Conservation (phyloP, 1,139 yeast species). For the Hemisphaericaspora xylanilytica region DNA sequence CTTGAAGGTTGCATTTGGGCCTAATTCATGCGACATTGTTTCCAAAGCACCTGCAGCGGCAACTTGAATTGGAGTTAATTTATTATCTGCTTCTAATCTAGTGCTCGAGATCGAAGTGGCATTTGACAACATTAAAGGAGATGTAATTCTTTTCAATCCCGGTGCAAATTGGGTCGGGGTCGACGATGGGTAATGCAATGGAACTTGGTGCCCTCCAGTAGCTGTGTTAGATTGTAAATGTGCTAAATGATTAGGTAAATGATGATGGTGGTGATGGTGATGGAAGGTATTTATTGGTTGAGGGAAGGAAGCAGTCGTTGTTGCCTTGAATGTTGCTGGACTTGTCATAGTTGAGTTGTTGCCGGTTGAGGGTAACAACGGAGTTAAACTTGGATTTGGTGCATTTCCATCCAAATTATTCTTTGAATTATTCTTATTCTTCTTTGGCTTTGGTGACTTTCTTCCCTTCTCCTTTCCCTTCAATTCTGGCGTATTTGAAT, state of each 20-base stretch:
- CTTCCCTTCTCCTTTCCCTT: slow-evolving; percentile 37
- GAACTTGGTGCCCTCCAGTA: slow-evolving; percentile 39
- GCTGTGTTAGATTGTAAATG: slow-evolving; percentile 26
- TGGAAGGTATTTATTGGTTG: slow-evolving; percentile 12
- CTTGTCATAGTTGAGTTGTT: slow-evolving; percentile 4
- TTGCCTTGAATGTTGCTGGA: slow-evolving; percentile 7
- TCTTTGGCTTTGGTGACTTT: slow-evolving; percentile 34
- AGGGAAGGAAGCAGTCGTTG: slow-evolving; percentile 6
- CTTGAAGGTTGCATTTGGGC: slow-evolving; percentile 46
- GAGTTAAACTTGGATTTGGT: slow-evolving; percentile 23
- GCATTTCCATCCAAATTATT: slow-evolving; percentile 9
- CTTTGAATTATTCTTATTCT: slow-evolving; percentile 17
- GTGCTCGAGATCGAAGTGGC: slow-evolving; percentile 33
- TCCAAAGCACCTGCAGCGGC: slow-evolving; percentile 66
- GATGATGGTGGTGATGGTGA: slow-evolving; percentile 18
- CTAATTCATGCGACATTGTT: slow-evolving; percentile 48
- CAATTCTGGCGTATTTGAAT: slow-evolving; percentile 47
- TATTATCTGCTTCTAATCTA: slow-evolving; percentile 19
- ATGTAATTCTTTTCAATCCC: slow-evolving; percentile 59
- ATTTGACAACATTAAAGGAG: slow-evolving; percentile 56
- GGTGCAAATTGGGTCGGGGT: slow-evolving; percentile 73
- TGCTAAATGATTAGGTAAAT: slow-evolving; percentile 19
- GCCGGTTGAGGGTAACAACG: slow-evolving; percentile 26
- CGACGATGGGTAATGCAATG: slow-evolving; percentile 64
- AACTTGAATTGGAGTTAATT: slow-evolving; percentile 25